phyloP scores from a whole-genome alignment of 306 rosid species.

The Quillaja saponaria region DNA sequence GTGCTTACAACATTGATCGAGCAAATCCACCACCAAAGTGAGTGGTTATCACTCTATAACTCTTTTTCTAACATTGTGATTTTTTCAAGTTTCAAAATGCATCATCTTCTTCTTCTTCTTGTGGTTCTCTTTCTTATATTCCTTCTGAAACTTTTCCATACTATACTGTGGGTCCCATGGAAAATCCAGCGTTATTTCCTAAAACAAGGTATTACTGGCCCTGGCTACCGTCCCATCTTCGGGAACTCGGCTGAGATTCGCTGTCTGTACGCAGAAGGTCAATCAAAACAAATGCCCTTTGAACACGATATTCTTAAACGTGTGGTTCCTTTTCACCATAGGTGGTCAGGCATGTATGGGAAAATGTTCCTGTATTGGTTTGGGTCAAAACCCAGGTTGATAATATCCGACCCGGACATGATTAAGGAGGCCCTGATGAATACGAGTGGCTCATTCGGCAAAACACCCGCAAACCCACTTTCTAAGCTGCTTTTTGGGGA shows the following conservation, averaged over 20 bases:
- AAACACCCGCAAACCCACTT: constrained; percentile 38
- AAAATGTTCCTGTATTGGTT: constrained; percentile 67
- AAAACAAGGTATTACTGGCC: constrained; percentile 67
- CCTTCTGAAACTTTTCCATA: constrained; percentile 34
- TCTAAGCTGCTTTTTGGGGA: constrained; percentile 53
- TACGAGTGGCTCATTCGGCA: constrained; percentile 40
- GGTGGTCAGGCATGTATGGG: constrained; percentile 65
- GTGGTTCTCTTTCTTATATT: constrained; percentile 6
- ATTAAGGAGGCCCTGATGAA: constrained; percentile 60
- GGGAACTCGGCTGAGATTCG: constrained; percentile 60
- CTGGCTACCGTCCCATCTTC: constrained; percentile 60
- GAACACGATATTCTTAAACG: constrained; percentile 49
- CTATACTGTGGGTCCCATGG: constrained; percentile 55
- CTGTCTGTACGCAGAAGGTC: constrained; percentile 45
- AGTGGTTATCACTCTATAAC: background rate
- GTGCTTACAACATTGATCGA: too few species aligned
- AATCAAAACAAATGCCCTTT: constrained; percentile 33
- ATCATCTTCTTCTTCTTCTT: constrained; percentile 4
- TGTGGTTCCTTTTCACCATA: constrained; percentile 54
- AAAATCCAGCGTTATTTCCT: constrained; percentile 46
- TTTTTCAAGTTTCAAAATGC: constrained; percentile 17
- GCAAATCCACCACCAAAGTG: too few species aligned
- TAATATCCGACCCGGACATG: constrained; percentile 61
- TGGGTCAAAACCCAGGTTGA: constrained; percentile 67
- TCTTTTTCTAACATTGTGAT: too few species aligned